Evolutionary conservation across 2,329 filamentous ascomycete genomes (phyloP).

Genomic region (Ceratocystis huliohia): DNA sequence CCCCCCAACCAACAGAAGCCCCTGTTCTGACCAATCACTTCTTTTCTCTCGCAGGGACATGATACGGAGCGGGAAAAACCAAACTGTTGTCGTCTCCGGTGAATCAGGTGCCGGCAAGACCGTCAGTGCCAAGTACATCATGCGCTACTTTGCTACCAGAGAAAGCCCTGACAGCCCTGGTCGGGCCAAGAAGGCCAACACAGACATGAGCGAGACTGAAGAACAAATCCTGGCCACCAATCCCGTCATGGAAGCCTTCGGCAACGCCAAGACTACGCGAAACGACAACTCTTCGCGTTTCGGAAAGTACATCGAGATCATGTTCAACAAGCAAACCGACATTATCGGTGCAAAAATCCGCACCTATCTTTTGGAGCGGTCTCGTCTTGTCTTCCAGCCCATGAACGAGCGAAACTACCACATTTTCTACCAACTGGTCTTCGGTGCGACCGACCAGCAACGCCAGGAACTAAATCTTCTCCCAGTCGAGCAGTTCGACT

Average conservation of each 20-base stretch:
- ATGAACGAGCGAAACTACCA: constrained; percentile 98
- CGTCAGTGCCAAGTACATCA: constrained; percentile 98
- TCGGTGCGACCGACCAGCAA: constrained; percentile 76
- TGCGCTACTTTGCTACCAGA: constrained; percentile 97
- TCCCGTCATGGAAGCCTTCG: constrained; percentile 99
- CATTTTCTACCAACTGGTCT: constrained; percentile 95
- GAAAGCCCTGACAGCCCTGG: constrained; percentile 81
- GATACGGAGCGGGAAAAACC: constrained; percentile 88
- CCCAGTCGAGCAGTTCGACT: constrained; percentile 83
- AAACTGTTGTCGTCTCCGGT: constrained; percentile 97
- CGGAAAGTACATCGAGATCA: constrained; percentile 99
- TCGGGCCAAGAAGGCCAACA: constrained; percentile 60
- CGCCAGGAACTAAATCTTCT: constrained; percentile 66
- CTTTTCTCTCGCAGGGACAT: constrained; percentile 55
- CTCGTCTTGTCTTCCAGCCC: constrained; percentile 90
- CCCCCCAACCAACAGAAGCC: constrained; percentile 9
- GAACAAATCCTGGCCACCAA: constrained; percentile 97
- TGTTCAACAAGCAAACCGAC: constrained; percentile 90
- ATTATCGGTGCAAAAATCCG: constrained; percentile 97
- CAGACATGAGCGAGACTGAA: constrained; percentile 91
- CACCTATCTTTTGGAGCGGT: constrained; percentile 89
- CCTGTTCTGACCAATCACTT: constrained; percentile 29
- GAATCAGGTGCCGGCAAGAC: constrained; percentile 98
- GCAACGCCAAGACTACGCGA: constrained; percentile 97
- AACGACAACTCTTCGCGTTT: constrained; percentile 99